Evolutionary conservation across 768 basidiomycete species (phyloP).

Genomic region (Lentinula sp.): DNA sequence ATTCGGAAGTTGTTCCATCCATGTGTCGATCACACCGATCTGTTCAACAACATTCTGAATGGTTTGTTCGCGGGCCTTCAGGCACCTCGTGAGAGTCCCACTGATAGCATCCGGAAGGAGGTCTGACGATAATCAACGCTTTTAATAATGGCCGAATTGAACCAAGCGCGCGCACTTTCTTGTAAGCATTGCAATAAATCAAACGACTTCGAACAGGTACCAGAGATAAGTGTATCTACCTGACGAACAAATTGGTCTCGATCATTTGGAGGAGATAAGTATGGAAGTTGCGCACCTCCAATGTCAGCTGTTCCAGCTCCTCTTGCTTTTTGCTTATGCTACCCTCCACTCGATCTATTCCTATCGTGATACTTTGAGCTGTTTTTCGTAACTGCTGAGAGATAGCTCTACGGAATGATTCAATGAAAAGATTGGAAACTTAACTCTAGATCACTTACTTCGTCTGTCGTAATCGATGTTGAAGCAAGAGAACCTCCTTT

Average conservation of each 20-base stretch:
- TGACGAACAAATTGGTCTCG: not conserved
- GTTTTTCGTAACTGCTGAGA: constrained; percentile 18
- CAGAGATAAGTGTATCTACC: not conserved
- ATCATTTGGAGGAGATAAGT: not conserved
- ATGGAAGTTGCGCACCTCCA: constrained; percentile 15
- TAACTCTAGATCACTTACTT: not conserved
- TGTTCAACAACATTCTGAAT: not conserved
- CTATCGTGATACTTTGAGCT: constrained; percentile 16
- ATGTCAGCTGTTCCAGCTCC: constrained; percentile 21
- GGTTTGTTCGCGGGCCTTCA: not conserved
- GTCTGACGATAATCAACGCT: not conserved
- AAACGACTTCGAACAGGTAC: not conserved
- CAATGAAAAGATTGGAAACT: not conserved
- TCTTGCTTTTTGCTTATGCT: constrained; percentile 17
- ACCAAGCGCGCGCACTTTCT: not conserved
- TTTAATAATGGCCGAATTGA: not conserved
- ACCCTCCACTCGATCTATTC: constrained; percentile 16
- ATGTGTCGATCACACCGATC: not conserved
- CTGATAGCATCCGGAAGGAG: not conserved
- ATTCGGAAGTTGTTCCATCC: not conserved
- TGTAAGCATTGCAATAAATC: not conserved
- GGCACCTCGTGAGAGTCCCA: not conserved
- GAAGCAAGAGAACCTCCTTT: not conserved
- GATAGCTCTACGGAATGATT: constrained; percentile 13
- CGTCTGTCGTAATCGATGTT: not conserved